phyloP scores from a whole-genome alignment of 2,329 filamentous ascomycete genomes.

The Exophiala bonariae region DNA sequence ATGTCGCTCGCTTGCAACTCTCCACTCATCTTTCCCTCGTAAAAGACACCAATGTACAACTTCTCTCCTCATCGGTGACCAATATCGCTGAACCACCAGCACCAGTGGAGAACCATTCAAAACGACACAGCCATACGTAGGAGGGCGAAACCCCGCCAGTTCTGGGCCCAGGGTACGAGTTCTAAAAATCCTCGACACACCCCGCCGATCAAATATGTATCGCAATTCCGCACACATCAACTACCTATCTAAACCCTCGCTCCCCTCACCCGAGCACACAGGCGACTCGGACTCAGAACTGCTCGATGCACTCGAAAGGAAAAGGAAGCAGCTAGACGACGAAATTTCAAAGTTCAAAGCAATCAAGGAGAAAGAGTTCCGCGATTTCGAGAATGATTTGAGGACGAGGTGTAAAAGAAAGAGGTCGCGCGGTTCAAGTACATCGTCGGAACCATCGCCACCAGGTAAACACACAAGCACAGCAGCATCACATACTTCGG shows the following conservation, averaged over 20 bases:
- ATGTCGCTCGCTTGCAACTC: not conserved
- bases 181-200: no score
- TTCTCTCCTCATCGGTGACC: no score
- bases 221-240: constrained; percentile 20
- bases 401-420: constrained; percentile 12
- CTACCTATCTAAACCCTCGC: constrained; percentile 13
- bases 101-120: no score
- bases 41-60: no score
- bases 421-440: constrained; percentile 8
- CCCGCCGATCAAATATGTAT: constrained; percentile 12
- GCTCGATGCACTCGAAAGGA: constrained; percentile 24
- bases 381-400: constrained; percentile 28
- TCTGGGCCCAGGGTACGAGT: no score
- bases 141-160: not conserved
- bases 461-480: constrained; percentile 2
- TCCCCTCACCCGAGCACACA: constrained; percentile 21
- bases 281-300: constrained; percentile 22
- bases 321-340: constrained; percentile 28
- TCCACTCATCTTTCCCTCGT: no score
- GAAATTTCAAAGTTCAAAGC: constrained; percentile 28
- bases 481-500: constrained; percentile 3
- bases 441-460: constrained; percentile 1
- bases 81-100: no score
- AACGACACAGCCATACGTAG: not conserved
- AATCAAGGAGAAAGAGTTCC: constrained; percentile 29